Conservation (phyloP, 116 monocot genomes). For the Papilionanthe hybrid region DNA sequence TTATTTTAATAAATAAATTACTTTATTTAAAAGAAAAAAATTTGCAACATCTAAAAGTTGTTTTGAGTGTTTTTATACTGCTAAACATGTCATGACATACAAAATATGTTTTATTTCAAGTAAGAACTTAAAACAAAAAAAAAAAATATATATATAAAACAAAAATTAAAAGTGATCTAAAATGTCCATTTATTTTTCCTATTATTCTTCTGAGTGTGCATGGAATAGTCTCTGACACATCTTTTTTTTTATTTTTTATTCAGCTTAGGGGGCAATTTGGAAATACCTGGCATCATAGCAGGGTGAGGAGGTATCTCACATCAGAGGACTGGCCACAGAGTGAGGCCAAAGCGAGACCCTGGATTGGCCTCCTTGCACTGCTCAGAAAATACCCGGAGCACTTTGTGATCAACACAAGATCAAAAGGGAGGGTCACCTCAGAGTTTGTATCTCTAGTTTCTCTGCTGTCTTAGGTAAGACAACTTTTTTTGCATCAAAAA, state of each 20-base stretch:
- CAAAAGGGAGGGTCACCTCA: constrained; percentile 58
- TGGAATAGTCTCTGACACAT: not conserved
- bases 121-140: no score
- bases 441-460: constrained; percentile 96
- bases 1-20: no score
- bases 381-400: constrained; percentile 95
- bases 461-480: constrained; percentile 37
- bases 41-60: no score
- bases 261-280: constrained; percentile 73
- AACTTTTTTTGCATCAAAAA: not conserved
- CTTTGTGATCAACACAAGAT: constrained; percentile 91
- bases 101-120: no score
- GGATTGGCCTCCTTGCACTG: constrained; percentile 76
- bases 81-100: no score
- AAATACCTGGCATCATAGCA: constrained; percentile 82
- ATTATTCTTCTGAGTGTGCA: no score
- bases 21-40: no score
- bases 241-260: not conserved
- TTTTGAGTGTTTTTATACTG: no score
- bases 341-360: constrained; percentile 78
- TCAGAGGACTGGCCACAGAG: constrained; percentile 74
- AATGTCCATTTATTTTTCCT: no score
- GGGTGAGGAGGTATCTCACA: constrained; percentile 74
- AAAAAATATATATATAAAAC: no score
- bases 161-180: no score